Base-by-base conservation (phyloP, 345 rosid species). In the Carallia pectinifolia region DNA sequence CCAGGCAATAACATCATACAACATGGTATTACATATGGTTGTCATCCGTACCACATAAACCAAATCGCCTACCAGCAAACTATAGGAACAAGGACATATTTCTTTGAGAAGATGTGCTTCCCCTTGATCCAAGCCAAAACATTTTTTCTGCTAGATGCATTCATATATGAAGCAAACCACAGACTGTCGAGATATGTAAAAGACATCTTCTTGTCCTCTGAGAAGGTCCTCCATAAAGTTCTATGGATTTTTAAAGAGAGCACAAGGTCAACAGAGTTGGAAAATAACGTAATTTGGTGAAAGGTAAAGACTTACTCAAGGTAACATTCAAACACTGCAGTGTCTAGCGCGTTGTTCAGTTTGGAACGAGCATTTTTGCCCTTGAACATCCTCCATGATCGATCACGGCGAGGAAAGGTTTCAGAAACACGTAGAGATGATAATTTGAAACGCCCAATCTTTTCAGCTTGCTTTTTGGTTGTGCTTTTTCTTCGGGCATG, bases 11-110 rank as follows among this genome's bases (percentile, higher is more conserved):
- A 44, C 68, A 36, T 65, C 66, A 34, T 47, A 31, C 31, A 33
- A 61, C 39, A 62, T 13, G 52, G n/a, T 38, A 67, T 18, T n/a
- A 56, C 52, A 44, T n/a, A 50, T 10, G 37, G 56, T 56, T 33
- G 2, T 3, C 59, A 34, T 47, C 62, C 31, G 16, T 37, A 34
- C 29, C 71, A 44, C 23, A 7, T 15, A 68, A 29, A 29, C 23
- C 2, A 33, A 63, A 31, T 29, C 2, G 60, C 80, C 34, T 47
- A 88, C 96, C 96, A 88, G 74, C 71, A 73, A 72, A 88, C 91
- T 15, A 90, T 80, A 6, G 91, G 96, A 81, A 88, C 84, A 67
- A 90, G 64, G 55, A 88, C 96, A 61, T 84, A 90, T 81, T 79
- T 79, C 76, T 83, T 86, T 0, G 80, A 75, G 74, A 90, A 88